Base-by-base conservation (phyloP, 2,329 filamentous ascomycete genomes). In the Orbilia javanica region DNA sequence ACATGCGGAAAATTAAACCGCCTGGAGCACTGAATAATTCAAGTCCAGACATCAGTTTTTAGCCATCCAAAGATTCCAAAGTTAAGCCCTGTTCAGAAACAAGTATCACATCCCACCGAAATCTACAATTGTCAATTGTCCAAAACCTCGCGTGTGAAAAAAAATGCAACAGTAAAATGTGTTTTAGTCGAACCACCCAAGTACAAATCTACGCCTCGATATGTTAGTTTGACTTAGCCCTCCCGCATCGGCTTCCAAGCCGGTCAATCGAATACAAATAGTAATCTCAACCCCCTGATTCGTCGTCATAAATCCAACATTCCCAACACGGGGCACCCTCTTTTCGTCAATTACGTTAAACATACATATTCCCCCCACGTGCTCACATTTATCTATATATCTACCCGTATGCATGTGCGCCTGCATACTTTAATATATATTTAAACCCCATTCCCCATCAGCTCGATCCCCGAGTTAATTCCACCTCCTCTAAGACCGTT, bases 251-350 rank as follows among this genome's bases (percentile, higher is more conserved):
- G 29, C 52, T 39, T 57, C 7, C n/a, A 57, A 22, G 2, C 52
- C 22, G 22, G 10, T 27, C 8, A 36, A 25, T 31, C 15, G 11
- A 8, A 39, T 39, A 39, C 15, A 57, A 5, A 29, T 39, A 57
- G 52, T 60, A 60, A 60, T 60, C 34, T 60, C 55, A 10, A 39
- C 34, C 20, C 20, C 55, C 55, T 60, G 55, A 60, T 60, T 60
- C 55, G 55, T 27, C 13, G 34, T 29, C 3, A 60, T 27, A 60
- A 60, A 60, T 60, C 34, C 55, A 60, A 60, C 55, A 7, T 60
- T 10, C 2, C 55, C 55, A 60, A 60, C 55, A 27, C 55, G 55
- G 27, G 18, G 13, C 36, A 39, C 2, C 36, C n/a, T n/a, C n/a
- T 11, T 39, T 39, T 39, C 11, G 36, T 39, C 4, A 39, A 39